Evolutionary conservation across 2,329 filamentous ascomycete species (phyloP).

Genomic region (Dryadomyces quercus-mongolicae): DNA sequence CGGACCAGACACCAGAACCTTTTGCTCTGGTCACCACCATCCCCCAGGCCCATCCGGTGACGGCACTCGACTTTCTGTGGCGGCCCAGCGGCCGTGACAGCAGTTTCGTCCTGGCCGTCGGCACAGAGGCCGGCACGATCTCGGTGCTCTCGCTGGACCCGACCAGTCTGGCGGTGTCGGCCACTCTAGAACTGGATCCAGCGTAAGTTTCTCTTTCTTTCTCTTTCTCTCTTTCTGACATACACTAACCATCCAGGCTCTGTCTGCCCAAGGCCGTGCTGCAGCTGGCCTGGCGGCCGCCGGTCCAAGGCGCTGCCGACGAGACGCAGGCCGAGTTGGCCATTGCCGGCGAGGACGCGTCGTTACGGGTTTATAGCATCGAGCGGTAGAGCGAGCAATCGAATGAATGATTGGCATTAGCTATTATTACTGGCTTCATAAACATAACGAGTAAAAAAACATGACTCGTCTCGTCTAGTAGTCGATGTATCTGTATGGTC

Average conservation of each 20-base stretch:
- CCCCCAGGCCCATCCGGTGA: constrained; percentile 47
- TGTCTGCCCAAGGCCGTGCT: constrained; percentile 53
- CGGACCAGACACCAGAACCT: constrained; percentile 10
- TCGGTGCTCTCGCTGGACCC: constrained; percentile 29
- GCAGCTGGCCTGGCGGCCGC: constrained; percentile 58
- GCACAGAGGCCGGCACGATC: constrained; percentile 42
- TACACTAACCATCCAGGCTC: constrained; percentile 22
- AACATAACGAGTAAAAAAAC: background rate
- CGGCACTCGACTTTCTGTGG: constrained; percentile 55
- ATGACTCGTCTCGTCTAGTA: too few relatives aligned
- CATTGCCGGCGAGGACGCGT: constrained; percentile 48
- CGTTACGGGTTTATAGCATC: constrained; percentile 44
- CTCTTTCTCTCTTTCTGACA: background rate
- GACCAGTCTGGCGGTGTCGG: constrained; percentile 20
- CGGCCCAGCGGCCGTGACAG: constrained; percentile 15
- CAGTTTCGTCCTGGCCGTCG: constrained; percentile 37
- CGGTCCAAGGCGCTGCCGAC: constrained; percentile 6
- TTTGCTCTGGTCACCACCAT: constrained; percentile 44
- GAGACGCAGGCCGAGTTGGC: constrained; percentile 28
- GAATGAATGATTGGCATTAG: too few relatives aligned
- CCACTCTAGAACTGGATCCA: constrained; percentile 21
- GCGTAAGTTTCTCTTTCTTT: constrained; percentile 25
- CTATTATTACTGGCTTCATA: background rate
- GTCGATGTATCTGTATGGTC: background rate
- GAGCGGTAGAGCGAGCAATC: background rate